These are phyloP conservation scores for Fallopia convolvulus DNA, from an alignment of 148 eudicot genomes.

Conservation along the genomic window DNA sequence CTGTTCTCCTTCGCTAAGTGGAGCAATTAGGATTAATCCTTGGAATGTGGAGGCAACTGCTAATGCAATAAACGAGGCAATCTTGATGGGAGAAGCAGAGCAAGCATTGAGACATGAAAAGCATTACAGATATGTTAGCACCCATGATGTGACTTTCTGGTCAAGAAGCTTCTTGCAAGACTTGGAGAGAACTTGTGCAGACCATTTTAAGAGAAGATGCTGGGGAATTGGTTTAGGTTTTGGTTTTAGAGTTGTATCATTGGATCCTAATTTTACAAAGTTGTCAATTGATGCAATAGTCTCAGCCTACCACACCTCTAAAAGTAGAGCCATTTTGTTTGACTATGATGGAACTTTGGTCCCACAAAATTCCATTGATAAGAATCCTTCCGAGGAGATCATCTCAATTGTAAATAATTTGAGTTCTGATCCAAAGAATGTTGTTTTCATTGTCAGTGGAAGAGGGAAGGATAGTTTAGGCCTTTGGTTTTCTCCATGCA, in stretches of 20 bases:
- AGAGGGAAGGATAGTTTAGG: conserved; percentile 36
- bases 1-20: conserved; percentile 39
- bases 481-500: conserved; percentile 33
- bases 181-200: conserved; percentile 36
- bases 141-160: conserved; percentile 33
- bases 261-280: conserved; percentile 39
- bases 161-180: conserved; percentile 36
- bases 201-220: conserved; percentile 30
- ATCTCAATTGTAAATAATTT: conserved; percentile 23
- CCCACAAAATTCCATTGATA: conserved; percentile 24
- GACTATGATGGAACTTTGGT: conserved; percentile 39
- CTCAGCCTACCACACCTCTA: conserved; percentile 25
- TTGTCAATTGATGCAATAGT: conserved; percentile 27
- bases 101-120: conserved; percentile 30
- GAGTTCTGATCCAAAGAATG: conserved; percentile 26
- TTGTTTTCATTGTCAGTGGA: conserved; percentile 36
- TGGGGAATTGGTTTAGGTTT: conserved; percentile 41
- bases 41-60: conserved; percentile 36
- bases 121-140: conserved; percentile 29
- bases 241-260: conserved; percentile 32
- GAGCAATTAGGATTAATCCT: conserved; percentile 33
- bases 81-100: conserved; percentile 25
- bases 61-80: conserved; percentile 28
- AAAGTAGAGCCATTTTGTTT: conserved; percentile 30
- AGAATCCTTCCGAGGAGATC: conserved; percentile 27